phyloP scores from a whole-genome alignment of 2,329 filamentous ascomycete genomes.

The Cladosporium sp. region DNA sequence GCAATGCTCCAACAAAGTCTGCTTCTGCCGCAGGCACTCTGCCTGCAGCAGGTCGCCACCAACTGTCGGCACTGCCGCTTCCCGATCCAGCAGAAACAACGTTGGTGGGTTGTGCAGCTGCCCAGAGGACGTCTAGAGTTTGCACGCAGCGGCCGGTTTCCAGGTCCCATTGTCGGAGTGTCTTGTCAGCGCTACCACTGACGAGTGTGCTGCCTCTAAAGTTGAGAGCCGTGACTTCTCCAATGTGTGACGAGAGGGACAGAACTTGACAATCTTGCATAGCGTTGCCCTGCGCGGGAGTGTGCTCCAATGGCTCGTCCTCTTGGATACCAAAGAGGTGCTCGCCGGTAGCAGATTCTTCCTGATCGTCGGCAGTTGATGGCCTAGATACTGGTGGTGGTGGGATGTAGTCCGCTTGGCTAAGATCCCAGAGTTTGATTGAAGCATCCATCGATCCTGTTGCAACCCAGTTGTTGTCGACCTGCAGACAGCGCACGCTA shows the following conservation, averaged over 20 bases:
- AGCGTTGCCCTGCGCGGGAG: constrained; percentile 56
- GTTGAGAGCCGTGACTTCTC: constrained; percentile 90
- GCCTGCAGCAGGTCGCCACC: constrained; percentile 71
- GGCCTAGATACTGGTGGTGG: constrained; percentile 50
- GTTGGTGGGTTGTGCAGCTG: constrained; percentile 81
- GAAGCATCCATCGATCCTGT: constrained; percentile 95
- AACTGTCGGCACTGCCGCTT: constrained; percentile 31
- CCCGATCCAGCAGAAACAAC: constrained; percentile 43
- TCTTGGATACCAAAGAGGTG: constrained; percentile 33
- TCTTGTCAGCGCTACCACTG: constrained; percentile 96
- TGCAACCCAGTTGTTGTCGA: constrained; percentile 92
- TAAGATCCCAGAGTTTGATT: constrained; percentile 92
- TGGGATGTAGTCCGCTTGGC: constrained; percentile 80
- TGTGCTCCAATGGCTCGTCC: constrained; percentile 19
- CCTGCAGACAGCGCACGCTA: constrained; percentile 86
- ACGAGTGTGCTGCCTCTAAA: constrained; percentile 88
- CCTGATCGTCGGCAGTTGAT: constrained; percentile 51
- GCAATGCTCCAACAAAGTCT: constrained; percentile 90
- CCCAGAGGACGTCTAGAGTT: constrained; percentile 97
- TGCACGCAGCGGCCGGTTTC: constrained; percentile 97
- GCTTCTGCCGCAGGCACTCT: constrained; percentile 64
- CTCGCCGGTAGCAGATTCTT: constrained; percentile 37
- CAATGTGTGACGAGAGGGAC: constrained; percentile 85
- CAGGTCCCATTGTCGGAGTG: constrained; percentile 94
- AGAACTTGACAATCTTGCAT: constrained; percentile 90